phyloP scores from a whole-genome alignment of 208 protist genomes.

The Borovskyia barvae region DNA sequence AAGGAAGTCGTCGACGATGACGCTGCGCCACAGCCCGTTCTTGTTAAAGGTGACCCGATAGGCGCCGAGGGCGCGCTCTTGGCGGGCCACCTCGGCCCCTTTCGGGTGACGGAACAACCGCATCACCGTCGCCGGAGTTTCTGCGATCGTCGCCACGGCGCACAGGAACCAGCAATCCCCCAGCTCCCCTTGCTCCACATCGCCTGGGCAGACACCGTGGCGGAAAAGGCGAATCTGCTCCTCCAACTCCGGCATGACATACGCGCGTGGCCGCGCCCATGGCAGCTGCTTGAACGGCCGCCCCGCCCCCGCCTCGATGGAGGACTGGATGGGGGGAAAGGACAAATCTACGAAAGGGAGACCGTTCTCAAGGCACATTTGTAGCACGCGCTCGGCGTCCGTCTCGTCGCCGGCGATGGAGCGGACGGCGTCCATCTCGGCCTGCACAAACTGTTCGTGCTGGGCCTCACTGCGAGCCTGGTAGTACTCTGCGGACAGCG shows the following conservation, averaged over 20 bases:
- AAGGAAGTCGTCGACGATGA: conserved; percentile 89
- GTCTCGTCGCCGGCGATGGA: conserved; percentile 41
- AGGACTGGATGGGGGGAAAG: conserved; percentile 65
- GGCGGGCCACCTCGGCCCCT: conserved; percentile 33
- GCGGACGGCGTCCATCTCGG: conserved; percentile 56
- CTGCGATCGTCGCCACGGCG: conserved; percentile 61
- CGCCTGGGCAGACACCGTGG: conserved; percentile 50
- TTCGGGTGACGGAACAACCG: conserved; percentile 72
- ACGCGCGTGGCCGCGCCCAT: conserved; percentile 76
- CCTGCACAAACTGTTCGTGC: conserved; percentile 31
- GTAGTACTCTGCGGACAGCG: conserved; percentile 73
- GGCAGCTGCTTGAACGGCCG: conserved; percentile 50
- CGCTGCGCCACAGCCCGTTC: conserved; percentile 82
- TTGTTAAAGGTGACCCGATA: conserved; percentile 91
- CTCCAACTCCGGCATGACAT: conserved; percentile 47
- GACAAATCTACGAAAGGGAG: conserved; percentile 76
- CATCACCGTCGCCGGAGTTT: conserved; percentile 50
- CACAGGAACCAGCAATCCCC: conserved; percentile 88
- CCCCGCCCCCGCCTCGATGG: conserved; percentile 37
- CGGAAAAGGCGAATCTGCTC: conserved; percentile 83
- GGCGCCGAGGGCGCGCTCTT: conserved; percentile 64
- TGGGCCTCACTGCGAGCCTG: conserved; percentile 34
- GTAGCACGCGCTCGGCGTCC: conserved; percentile 42
- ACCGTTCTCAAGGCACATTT: conserved; percentile 48
- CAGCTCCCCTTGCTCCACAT: conserved; percentile 72